Conservation (phyloP, 169 alveolate species). For the Eimeria tenella region DNA sequence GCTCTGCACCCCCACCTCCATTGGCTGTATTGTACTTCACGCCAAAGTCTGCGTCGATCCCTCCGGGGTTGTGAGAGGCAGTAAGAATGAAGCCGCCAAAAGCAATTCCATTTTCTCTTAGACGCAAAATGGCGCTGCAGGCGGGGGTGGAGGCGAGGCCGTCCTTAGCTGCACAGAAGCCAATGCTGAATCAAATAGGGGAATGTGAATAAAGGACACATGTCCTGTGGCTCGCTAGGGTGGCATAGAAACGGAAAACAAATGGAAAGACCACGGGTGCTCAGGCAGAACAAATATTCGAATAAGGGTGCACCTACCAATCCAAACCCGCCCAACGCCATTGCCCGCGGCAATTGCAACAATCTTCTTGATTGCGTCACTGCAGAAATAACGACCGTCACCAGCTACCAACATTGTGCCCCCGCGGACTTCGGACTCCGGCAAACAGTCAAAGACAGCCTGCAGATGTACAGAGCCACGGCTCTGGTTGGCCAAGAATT, state of each 20-base stretch:
- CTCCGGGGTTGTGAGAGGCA: conserved; percentile 98
- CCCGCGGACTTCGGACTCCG: conserved; percentile 51
- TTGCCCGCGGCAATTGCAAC: conserved; percentile 80
- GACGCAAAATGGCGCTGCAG: conserved; percentile 93
- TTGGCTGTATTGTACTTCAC: conserved; percentile 94
- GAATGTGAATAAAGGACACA: no score
- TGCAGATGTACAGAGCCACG: conserved; percentile 21
- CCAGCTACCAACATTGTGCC: conserved; percentile 80
- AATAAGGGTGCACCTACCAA: conserved; percentile 49
- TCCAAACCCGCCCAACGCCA: conserved; percentile 82
- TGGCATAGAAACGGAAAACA: not conserved
- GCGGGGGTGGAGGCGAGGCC: conserved; percentile 97
- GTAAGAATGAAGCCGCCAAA: conserved; percentile 96
- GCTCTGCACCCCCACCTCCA: conserved; percentile 88
- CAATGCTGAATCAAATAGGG: not conserved
- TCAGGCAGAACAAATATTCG: not conserved
- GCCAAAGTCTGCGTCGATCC: conserved; percentile 96
- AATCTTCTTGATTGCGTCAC: conserved; percentile 79
- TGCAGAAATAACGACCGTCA: conserved; percentile 82
- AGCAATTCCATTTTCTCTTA: conserved; percentile 88
- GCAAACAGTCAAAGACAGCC: conserved; percentile 70
- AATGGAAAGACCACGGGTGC: not conserved
- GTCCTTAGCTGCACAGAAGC: conserved; percentile 85
- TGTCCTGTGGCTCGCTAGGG: no score
- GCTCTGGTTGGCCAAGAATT: not conserved